Base-by-base conservation (phyloP, 1,284 basidiomycete genomes). In the Rhodotorula glutinis region DNA sequence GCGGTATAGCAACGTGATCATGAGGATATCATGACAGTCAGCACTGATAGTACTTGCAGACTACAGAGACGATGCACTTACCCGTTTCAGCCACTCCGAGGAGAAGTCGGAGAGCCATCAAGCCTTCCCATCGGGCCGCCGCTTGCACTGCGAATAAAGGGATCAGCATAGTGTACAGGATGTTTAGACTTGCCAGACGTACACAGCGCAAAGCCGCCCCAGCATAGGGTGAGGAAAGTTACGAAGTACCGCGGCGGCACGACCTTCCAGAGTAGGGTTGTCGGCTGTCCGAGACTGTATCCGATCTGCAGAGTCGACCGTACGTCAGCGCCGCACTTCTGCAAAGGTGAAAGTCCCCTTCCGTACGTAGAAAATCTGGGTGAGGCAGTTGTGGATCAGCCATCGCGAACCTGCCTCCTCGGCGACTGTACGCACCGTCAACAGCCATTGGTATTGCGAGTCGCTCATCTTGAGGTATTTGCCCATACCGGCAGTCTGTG, bases 71-170 rank as follows among this genome's bases (percentile, higher is more conserved):
- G 33, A 38, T 11, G 33, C 7, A 41, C 53, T 17, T 21, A 41
- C 53, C 74, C 0, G 75, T 75, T 62, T 78, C 77, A 19, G 65
- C 58, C 0, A 77, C 59, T 0, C 75, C 77, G 11, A 78, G 49
- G 17, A 76, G 69, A 52, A 78, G 73, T 11, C 77, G 67, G 0
- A 75, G 60, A 19, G 55, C 71, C 73, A 77, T 75, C 53, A 78
- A 62, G 8, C 73, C 73, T 1, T 55, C 64, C 71, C 74, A 77
- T 23, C 66, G 72, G 11, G 74, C 72, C 0, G 75, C 69, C 7
- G 75, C 73, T 49, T 78, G 77, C 10, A 77, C 49, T 51, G 51
- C 11, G 10, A 27, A n/a, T n/a, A n/a, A n/a, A n/a, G n/a, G n/a
- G n/a, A n/a, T n/a, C n/a, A n/a, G n/a, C n/a, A n/a, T n/a, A n/a